Evolutionary conservation across 73 alveolate genomes (phyloP), one percentile per base, ranked within the genome.

Genomic region (Durusdinium trenchii): DNA sequence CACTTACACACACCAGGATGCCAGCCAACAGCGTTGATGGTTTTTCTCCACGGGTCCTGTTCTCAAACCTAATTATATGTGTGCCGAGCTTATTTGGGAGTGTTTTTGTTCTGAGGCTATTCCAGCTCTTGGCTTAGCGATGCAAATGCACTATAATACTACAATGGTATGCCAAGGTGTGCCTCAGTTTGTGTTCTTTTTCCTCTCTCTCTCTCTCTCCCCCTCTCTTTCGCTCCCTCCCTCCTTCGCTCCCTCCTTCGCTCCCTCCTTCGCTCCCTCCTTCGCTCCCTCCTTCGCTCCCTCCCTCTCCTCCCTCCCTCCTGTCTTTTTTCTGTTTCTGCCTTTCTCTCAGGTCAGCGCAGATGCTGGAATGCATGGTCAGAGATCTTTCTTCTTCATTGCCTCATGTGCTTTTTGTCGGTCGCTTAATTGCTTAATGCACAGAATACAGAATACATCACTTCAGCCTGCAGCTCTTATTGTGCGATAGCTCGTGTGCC

Each of bases 21-120:
- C 51, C 96, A 64, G 35, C 96, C 96, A 32, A 89, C 67, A 38
- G 96, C 96, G 40, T 23, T 89, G 86, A 51, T 89, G 51, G 96
- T 89, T 45, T 64, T 89, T 62, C 96, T 89, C 40, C 96, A 89
- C 46, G 96, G 96, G 96, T 46, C 40, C 86, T 40, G 46, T 35
- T 81, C 69, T 18, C 43, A 28, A 32, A 67, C 42, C 3, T 32
- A 10, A 10, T 14, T 1, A 30, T 32, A 9, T 9, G 64, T 54
- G 64, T 20, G 64, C 20, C 9, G 9, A 12, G 64, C 28, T 12
- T 54, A 9, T 20, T 54, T 54, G 28, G 60, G 36, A 0, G 20
- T 7, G 62, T 16, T 32, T 14, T 48, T 0, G 38, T 46, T 46
- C 69, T 51, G 32, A 89, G 96, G 96, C 50, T 89, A 67, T 89